Conservation (phyloP, 495 filamentous ascomycete genomes). For the Penicillium canescens region DNA sequence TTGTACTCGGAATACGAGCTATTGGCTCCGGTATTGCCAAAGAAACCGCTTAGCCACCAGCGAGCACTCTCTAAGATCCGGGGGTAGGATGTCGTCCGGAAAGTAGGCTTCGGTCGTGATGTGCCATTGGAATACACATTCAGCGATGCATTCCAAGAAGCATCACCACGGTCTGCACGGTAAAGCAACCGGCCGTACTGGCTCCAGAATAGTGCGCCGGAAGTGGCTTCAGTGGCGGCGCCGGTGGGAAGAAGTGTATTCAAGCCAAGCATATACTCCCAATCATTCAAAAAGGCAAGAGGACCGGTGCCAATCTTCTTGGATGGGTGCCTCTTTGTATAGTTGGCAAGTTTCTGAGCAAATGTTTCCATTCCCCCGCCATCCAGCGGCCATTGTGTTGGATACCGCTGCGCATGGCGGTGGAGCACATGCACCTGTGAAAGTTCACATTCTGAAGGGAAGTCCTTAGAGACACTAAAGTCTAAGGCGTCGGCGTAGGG, state of each 20-base stretch:
- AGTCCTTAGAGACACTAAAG: constrained; percentile 47
- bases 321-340: constrained; percentile 32
- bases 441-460: constrained; percentile 52
- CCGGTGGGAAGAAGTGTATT: constrained; percentile 47
- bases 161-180: constrained; percentile 39
- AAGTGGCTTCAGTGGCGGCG: constrained; percentile 49
- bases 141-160: constrained; percentile 42
- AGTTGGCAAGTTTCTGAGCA: constrained; percentile 46
- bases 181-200: constrained; percentile 54
- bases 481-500: constrained; percentile 43
- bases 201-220: constrained; percentile 53
- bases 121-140: constrained; percentile 48
- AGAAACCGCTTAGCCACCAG: constrained; percentile 42
- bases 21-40: constrained; percentile 35
- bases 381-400: constrained; percentile 38
- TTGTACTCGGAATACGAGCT: constrained; percentile 39
- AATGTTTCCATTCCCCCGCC: constrained; percentile 46
- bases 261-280: constrained; percentile 46
- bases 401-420: constrained; percentile 55
- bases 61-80: constrained; percentile 50
- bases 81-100: constrained; percentile 51
- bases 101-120: constrained; percentile 41
- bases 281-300: constrained; percentile 50
- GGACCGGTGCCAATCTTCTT: constrained; percentile 41
- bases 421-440: constrained; percentile 53